These are phyloP conservation scores for Ceratobasidium sp. DNA, from an alignment of 1,284 basidiomycete species.

Conservation along the genomic window DNA sequence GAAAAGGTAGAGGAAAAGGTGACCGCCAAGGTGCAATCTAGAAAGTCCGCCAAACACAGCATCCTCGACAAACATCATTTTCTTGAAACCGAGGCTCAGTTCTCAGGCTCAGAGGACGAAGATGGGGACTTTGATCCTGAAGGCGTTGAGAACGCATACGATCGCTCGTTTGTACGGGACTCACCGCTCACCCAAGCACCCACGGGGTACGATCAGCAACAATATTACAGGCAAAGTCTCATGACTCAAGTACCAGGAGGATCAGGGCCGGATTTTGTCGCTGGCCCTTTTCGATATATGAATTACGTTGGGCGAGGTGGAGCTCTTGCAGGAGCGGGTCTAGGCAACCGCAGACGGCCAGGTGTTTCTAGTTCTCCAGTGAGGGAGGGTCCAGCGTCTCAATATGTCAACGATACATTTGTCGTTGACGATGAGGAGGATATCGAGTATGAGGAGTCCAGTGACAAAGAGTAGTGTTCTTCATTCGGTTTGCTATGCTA, in stretches of 20 bases:
- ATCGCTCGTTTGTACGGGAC: slow-evolving; percentile 73
- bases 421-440: slow-evolving; percentile 77
- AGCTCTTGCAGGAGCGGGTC: neutral
- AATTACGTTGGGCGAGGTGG: slow-evolving; percentile 51
- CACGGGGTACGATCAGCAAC: slow-evolving; percentile 76
- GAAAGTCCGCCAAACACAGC: slow-evolving; percentile 59
- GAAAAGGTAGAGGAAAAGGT: slow-evolving; percentile 3
- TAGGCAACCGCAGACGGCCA: slow-evolving; percentile 16
- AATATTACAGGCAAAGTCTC: slow-evolving; percentile 73
- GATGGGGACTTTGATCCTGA: slow-evolving; percentile 60
- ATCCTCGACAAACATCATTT: slow-evolving; percentile 49
- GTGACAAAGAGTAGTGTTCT: slow-evolving; percentile 11
- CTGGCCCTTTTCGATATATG: slow-evolving; percentile 60
- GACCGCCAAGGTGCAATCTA: slow-evolving; percentile 52
- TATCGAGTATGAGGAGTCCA: slow-evolving; percentile 48
- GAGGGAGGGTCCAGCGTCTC: slow-evolving; percentile 62
- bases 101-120: slow-evolving; percentile 78
- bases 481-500: neutral
- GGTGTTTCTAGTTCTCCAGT: slow-evolving; percentile 60
- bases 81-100: slow-evolving; percentile 73
- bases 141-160: slow-evolving; percentile 69
- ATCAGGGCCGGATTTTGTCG: slow-evolving; percentile 64
- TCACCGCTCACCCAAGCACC: slow-evolving; percentile 75
- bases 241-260: slow-evolving; percentile 67
- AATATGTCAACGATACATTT: slow-evolving; percentile 77